Conservation (phyloP, 345 rosid genomes). For the Brassica rapa region DNA sequence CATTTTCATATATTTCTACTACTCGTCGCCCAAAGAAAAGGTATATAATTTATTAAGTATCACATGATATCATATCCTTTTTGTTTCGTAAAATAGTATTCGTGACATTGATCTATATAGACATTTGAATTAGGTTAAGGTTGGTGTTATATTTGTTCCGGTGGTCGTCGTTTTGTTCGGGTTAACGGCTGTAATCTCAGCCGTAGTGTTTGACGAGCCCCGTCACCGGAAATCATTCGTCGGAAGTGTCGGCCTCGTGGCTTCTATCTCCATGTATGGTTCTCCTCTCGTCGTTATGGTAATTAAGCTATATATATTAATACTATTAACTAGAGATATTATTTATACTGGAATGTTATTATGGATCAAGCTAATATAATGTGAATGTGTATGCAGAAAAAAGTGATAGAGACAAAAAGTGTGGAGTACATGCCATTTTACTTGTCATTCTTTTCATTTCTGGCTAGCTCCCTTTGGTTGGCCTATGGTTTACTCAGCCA, state of each 20-base stretch:
- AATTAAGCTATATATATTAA: conserved; percentile 27
- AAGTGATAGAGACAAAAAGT: conserved; percentile 71
- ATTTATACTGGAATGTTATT: background rate
- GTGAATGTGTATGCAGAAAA: conserved; percentile 53
- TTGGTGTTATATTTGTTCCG: conserved; percentile 41
- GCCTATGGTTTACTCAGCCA: conserved; percentile 71
- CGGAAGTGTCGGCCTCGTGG: conserved; percentile 68
- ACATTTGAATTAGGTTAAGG: conserved; percentile 53
- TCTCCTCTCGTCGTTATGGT: conserved; percentile 80
- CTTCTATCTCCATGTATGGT: conserved; percentile 70
- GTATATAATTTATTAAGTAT: conserved; percentile 24
- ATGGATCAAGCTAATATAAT: background rate
- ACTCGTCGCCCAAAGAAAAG: conserved; percentile 59
- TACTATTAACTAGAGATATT: background rate
- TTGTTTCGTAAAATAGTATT: background rate
- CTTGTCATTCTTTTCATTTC: conserved; percentile 76
- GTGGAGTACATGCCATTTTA: conserved; percentile 95
- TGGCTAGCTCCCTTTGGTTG: conserved; percentile 73
- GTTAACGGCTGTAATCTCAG: conserved; percentile 45
- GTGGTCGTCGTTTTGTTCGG: conserved; percentile 47
- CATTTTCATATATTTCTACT: conserved; percentile 60
- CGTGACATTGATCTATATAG: background rate
- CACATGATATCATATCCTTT: background rate
- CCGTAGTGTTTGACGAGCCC: conserved; percentile 58
- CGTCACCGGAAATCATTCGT: conserved; percentile 63